Conservation (phyloP, 2,329 filamentous ascomycete species). For the Penicillium brasilianum region DNA sequence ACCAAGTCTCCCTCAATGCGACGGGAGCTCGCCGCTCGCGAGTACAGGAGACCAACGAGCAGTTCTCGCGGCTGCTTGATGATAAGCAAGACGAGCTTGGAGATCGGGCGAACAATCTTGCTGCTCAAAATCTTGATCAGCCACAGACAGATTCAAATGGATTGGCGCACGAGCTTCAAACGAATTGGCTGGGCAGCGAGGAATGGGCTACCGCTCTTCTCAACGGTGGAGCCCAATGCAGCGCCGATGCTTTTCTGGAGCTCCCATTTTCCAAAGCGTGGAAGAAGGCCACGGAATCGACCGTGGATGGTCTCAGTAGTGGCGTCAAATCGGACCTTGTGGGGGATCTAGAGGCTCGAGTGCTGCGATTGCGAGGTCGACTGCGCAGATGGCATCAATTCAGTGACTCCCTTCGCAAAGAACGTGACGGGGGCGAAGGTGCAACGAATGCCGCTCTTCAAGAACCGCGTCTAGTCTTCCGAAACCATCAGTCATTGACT, state of each 20-base stretch:
- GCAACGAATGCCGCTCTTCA: conserved; percentile 14
- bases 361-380: conserved; percentile 69
- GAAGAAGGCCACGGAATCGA: conserved; percentile 66
- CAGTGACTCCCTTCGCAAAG: conserved; percentile 45
- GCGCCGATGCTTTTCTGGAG: conserved; percentile 67
- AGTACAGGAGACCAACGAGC: conserved; percentile 62
- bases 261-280: conserved; percentile 73
- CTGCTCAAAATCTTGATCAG: conserved; percentile 36
- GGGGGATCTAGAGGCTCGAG: conserved; percentile 71
- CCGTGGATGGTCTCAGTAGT: conserved; percentile 49
- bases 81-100: conserved; percentile 64
- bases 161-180: conserved; percentile 58
- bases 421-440: conserved; percentile 14
- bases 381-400: conserved; percentile 77
- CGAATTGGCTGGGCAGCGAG: conserved; percentile 79
- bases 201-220: conserved; percentile 75
- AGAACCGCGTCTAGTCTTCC: conserved; percentile 36
- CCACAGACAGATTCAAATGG: conserved; percentile 40
- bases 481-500: conserved; percentile 45
- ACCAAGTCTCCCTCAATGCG: conserved; percentile 69
- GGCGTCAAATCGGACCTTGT: conserved; percentile 50
- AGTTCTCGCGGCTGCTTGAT: conserved; percentile 69
- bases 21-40: conserved; percentile 65
- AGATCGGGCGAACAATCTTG: conserved; percentile 35
- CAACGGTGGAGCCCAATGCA: conserved; percentile 64